phyloP scores from a whole-genome alignment of 768 basidiomycete genomes.

The Trametes coccinea region DNA sequence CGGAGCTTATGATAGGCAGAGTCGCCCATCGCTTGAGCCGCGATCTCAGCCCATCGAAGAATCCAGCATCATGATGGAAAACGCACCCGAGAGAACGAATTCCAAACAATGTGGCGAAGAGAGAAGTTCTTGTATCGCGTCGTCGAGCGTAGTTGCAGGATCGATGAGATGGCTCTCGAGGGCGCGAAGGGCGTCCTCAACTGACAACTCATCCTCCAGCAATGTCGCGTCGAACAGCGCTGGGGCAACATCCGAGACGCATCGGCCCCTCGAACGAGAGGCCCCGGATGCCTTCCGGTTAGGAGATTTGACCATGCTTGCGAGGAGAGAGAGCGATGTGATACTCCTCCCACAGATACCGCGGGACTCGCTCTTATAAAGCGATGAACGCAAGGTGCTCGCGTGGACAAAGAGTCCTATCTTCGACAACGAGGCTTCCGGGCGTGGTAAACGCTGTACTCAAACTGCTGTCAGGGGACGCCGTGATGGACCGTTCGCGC shows the following conservation, averaged over 20 bases:
- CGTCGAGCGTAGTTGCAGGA: neutral
- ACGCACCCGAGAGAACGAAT: constrained; percentile 2
- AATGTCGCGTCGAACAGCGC: neutral
- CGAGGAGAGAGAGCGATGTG: neutral
- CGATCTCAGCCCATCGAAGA: neutral
- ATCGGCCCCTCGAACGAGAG: neutral
- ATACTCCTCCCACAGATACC: neutral
- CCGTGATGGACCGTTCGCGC: no score
- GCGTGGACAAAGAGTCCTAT: neutral
- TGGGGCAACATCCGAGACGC: neutral
- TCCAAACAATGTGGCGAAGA: constrained; percentile 1
- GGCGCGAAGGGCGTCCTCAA: constrained; percentile 2
- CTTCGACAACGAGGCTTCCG: neutral
- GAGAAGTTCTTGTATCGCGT: neutral
- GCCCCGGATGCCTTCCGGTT: no score
- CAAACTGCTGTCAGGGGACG: no score
- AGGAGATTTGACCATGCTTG: no score
- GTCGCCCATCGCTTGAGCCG: neutral
- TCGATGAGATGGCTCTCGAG: constrained; percentile 2
- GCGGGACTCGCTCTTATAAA: neutral
- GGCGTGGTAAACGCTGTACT: no score
- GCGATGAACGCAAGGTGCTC: neutral
- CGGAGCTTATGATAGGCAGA: neutral
- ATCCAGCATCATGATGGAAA: neutral
- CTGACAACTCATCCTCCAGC: neutral